phyloP scores from a whole-genome alignment of 1,284 basidiomycete species.

The Trametes polyzona region DNA sequence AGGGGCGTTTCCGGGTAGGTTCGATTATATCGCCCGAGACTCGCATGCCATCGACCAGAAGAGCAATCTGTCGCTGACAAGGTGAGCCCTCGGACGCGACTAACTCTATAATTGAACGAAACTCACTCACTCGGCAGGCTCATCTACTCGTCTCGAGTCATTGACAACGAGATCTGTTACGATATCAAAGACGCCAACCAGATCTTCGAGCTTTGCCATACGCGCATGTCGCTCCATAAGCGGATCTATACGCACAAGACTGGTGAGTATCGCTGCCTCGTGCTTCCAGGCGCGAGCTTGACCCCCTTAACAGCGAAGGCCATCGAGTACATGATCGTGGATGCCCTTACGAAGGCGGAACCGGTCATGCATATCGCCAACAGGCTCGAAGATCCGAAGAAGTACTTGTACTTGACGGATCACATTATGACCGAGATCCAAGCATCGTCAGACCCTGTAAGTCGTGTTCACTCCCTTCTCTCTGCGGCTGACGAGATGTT shows the following conservation, averaged over 20 bases:
- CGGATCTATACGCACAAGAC: conserved; percentile 79
- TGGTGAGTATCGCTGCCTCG: conserved; percentile 43
- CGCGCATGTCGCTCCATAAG: conserved; percentile 77
- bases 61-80: conserved; percentile 54
- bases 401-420: conserved; percentile 69
- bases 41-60: conserved; percentile 70
- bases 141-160: conserved; percentile 72
- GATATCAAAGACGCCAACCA: conserved; percentile 79
- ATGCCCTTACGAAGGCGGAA: conserved; percentile 70
- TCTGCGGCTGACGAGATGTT: background rate
- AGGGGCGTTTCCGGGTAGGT: conserved; percentile 44
- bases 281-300: background rate
- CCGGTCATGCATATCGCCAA: conserved; percentile 60
- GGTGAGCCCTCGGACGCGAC: conserved; percentile 37
- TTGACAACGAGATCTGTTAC: conserved; percentile 75
- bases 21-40: conserved; percentile 80
- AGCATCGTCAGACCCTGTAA: conserved; percentile 50
- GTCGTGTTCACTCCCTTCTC: conserved; percentile 6
- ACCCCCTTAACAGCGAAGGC: conserved; percentile 55
- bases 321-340: conserved; percentile 81
- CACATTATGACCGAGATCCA: conserved; percentile 64
- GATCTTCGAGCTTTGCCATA: conserved; percentile 72
- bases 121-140: conserved; percentile 46
- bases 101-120: background rate
- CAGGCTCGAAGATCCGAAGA: conserved; percentile 57